phyloP scores from a whole-genome alignment of 202 grass and related monocot genomes.

The Setaria italica region DNA sequence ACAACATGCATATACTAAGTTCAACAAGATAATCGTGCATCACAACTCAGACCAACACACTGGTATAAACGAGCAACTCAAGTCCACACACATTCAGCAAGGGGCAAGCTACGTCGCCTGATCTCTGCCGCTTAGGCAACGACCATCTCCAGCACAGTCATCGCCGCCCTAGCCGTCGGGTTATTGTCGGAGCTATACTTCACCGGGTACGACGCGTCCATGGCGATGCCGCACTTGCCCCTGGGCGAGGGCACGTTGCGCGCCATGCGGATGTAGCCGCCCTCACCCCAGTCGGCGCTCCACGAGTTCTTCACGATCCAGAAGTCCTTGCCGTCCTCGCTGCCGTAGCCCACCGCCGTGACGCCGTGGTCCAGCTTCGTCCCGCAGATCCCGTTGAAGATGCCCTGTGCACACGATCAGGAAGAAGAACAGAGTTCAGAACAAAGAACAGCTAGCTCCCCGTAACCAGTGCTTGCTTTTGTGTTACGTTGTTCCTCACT shows the following conservation, averaged over 20 bases:
- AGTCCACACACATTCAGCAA: background rate
- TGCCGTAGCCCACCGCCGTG: conserved; percentile 65
- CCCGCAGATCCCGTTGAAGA: conserved; percentile 68
- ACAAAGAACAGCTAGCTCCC: background rate
- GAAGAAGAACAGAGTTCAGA: background rate
- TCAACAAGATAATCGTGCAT: background rate
- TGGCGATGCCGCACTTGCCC: conserved; percentile 74
- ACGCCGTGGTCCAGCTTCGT: conserved; percentile 66
- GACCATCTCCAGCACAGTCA: background rate
- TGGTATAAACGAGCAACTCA: background rate
- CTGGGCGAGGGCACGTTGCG: conserved; percentile 49
- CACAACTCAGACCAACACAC: background rate
- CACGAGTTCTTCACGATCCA: conserved; percentile 43
- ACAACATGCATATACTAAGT: background rate
- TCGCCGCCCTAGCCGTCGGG: background rate
- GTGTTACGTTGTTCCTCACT: background rate
- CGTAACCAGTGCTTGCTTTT: background rate
- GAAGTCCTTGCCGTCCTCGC: conserved; percentile 55
- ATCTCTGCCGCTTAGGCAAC: background rate
- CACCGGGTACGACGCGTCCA: conserved; percentile 70
- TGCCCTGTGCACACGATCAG: conserved; percentile 39
- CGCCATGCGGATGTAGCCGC: conserved; percentile 45
- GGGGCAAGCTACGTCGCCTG: background rate
- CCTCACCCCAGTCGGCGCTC: background rate
- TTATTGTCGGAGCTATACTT: conserved; percentile 50